Base-by-base conservation (phyloP, 805 yeast genomes). In the Ogataea siamensis region DNA sequence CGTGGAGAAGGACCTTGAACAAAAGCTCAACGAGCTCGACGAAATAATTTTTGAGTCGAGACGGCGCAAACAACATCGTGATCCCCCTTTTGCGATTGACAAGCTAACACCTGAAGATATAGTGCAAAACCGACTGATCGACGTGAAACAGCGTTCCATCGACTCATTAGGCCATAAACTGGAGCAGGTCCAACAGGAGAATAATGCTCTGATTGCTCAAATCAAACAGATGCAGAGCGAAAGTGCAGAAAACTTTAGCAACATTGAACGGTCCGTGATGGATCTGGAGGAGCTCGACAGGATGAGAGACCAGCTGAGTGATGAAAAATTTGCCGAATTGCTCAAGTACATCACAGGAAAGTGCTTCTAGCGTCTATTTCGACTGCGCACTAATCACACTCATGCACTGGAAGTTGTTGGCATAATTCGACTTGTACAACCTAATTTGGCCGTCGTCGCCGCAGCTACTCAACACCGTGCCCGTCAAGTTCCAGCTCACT, bases 391-490 rank as follows among this genome's bases (percentile, higher is more conserved):
- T 72, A 18, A 85, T 76, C 14, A 87, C 89, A 45, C 96, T 87
- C 78, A 91, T 79, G 59, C 96, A 88, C 63, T 83, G 87, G 74
- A 88, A 93, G 54, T 85, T 86, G 52, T 84, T 85, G 42, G 83
- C 74, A 57, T 84, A 87, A 23, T 86, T 78, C 16, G 95, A 75
- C 62, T 91, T 93, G 95, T 98, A 93, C 48, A 93, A 70, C 51
- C 96, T 69, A 5, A 91, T 81, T 47, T 82, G 80, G 3, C 97
- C 97, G 57, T 93, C 98, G 56, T 89, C 97, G 13, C 99, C 98
- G 5, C 97, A 87, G 32, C 93, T 82, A 49, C 96, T 84, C 45
- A 93, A 65, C 5, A 93, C 80, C 0, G 98, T 87, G 5, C 98
- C 98, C 0, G 98, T 87, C 30, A 82, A 61, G 58, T 93, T 93